These are phyloP conservation scores for Prunus mume DNA, from an alignment of 306 rosid species.

Conservation along the genomic window DNA sequence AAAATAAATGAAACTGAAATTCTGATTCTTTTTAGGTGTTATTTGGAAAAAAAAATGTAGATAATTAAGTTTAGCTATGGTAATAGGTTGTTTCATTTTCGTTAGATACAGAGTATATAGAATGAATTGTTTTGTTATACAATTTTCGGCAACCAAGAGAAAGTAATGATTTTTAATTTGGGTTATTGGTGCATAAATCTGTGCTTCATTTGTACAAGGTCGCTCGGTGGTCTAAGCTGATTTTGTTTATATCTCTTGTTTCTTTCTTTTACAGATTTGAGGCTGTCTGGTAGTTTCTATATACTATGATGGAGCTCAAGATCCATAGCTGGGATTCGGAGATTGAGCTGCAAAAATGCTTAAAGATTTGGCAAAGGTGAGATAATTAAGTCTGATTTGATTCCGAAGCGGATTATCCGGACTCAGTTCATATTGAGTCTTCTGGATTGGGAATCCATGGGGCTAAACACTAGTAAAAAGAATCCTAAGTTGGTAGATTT, in stretches of 20 bases:
- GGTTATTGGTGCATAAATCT: background rate
- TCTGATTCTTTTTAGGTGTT: constrained; percentile 16
- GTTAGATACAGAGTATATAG: background rate
- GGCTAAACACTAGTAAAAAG: constrained; percentile 15
- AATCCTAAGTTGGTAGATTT: constrained; percentile 32
- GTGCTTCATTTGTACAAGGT: constrained; percentile 5
- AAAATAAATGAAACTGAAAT: constrained; percentile 7
- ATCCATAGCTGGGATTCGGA: constrained; percentile 32
- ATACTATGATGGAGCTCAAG: constrained; percentile 27
- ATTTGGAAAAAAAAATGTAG: background rate
- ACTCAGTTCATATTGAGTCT: constrained; percentile 17
- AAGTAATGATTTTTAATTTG: background rate
- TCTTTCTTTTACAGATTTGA: constrained; percentile 50
- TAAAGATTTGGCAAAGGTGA: constrained; percentile 24
- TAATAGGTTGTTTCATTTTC: background rate
- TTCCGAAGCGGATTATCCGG: constrained; percentile 3
- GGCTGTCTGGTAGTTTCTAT: constrained; percentile 22
- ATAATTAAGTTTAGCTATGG: constrained; percentile 4
- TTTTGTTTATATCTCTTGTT: constrained; percentile 23
- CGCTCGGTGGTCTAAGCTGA: constrained; percentile 7
- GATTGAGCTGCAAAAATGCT: constrained; percentile 21
- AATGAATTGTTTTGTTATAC: background rate
- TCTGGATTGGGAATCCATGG: constrained; percentile 28
- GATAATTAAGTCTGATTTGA: constrained; percentile 22
- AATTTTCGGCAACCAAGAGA: constrained; percentile 13